Conservation (phyloP, 495 filamentous ascomycete species). For the Aspergillus avenaceus region DNA sequence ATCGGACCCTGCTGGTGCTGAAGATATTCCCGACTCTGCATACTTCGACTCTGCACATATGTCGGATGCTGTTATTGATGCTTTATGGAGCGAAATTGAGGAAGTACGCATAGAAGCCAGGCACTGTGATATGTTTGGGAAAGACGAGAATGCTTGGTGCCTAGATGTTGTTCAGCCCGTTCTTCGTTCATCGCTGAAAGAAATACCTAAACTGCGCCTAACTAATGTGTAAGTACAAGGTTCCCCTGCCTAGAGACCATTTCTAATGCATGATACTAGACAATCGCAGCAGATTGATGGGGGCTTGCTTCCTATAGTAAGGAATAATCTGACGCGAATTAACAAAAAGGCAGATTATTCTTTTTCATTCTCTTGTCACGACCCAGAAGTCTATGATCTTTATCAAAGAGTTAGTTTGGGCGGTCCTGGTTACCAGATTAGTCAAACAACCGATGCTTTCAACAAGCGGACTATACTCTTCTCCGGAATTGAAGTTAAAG, state of each 20-base stretch:
- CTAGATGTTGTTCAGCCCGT: slow-evolving; percentile 2
- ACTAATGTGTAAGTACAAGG: not conserved
- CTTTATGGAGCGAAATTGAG: not conserved
- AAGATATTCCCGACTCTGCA: slow-evolving; percentile 1
- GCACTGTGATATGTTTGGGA: slow-evolving; percentile 1
- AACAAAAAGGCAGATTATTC: slow-evolving; percentile 3
- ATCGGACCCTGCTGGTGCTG: not conserved
- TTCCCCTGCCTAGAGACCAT: not conserved
- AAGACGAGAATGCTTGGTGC: slow-evolving; percentile 6
- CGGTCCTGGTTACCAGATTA: slow-evolving; percentile 1
- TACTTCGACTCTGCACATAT: not conserved
- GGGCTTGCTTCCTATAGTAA: not conserved
- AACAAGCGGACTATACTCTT: slow-evolving; percentile 2
- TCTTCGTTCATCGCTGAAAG: not conserved
- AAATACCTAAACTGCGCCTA: not conserved
- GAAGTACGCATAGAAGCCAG: not conserved
- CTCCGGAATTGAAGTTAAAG: slow-evolving; percentile 3
- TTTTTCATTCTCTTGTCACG: not conserved
- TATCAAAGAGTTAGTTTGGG: not conserved
- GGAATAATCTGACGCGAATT: not conserved
- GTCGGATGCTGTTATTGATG: not conserved
- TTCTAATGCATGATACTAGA: not conserved
- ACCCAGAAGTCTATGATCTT: not conserved
- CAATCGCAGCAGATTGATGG: slow-evolving; percentile 3
- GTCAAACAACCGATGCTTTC: slow-evolving; percentile 2